phyloP scores from a whole-genome alignment of 106 monocot genomes.

The Xerophyta viscosa region DNA sequence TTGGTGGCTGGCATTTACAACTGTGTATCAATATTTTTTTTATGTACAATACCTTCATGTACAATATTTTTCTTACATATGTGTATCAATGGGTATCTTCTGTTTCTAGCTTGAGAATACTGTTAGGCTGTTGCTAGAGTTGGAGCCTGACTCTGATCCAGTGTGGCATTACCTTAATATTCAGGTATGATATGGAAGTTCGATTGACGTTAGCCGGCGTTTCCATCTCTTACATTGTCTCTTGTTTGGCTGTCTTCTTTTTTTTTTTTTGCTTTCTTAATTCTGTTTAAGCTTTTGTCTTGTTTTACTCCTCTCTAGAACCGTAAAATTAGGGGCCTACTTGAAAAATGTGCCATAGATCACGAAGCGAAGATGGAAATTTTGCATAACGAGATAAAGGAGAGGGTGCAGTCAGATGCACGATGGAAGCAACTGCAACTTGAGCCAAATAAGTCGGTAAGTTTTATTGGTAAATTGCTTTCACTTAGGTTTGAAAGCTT shows the following conservation, averaged over 20 bases:
- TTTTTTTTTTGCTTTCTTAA: background rate
- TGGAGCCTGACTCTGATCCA: constrained; percentile 99
- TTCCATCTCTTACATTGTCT: no score
- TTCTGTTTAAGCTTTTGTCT: background rate
- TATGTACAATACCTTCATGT: no score
- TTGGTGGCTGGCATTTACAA: no score
- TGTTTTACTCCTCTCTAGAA: constrained; percentile 44
- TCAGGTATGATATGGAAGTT: constrained; percentile 41
- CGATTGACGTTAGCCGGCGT: background rate
- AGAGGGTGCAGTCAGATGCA: constrained; percentile 67
- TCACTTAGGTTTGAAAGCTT: background rate
- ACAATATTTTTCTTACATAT: no score
- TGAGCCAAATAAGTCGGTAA: constrained; percentile 73
- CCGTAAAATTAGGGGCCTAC: constrained; percentile 71
- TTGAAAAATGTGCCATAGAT: constrained; percentile 87
- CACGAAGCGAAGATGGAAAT: constrained; percentile 74
- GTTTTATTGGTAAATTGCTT: constrained; percentile 10
- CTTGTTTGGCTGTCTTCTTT: no score
- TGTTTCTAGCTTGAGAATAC: constrained; percentile 89
- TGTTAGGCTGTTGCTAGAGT: constrained; percentile 83
- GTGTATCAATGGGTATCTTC: no score
- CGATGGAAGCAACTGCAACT: constrained; percentile 90
- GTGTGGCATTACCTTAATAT: constrained; percentile 97
- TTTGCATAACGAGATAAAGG: constrained; percentile 65
- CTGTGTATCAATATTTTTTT: no score